A percentile compares a stretch with the other conserved stretches of the same genome.
Evolutionary conservation across 306 rosid species (phyloP).

Genomic region (Cucumis melo): DNA sequence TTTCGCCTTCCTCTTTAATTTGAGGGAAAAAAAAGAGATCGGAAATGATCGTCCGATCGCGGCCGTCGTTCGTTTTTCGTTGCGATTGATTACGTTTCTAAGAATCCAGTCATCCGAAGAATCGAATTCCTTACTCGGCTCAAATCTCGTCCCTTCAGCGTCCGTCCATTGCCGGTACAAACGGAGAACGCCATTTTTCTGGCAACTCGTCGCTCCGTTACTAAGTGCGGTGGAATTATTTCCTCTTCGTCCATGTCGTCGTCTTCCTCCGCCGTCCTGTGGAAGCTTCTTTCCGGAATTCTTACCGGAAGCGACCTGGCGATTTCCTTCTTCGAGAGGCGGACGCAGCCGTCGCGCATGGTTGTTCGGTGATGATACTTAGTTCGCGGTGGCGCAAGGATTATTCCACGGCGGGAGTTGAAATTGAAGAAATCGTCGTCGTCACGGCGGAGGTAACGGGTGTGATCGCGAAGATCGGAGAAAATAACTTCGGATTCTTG

Average conservation of each 20-base stretch:
- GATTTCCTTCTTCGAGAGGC: background rate
- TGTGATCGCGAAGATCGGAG: slow-evolving; percentile 17
- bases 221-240: slow-evolving; percentile 69
- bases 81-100: slow-evolving; percentile 29
- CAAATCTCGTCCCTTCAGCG: slow-evolving; percentile 81
- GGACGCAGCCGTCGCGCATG: background rate
- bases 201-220: slow-evolving; percentile 37
- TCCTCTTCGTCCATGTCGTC: slow-evolving; percentile 23
- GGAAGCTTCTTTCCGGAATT: slow-evolving; percentile 25
- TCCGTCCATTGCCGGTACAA: slow-evolving; percentile 69
- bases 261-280: slow-evolving; percentile 4
- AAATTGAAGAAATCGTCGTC: background rate
- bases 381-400: background rate
- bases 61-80: background rate
- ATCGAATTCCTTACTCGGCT: slow-evolving; percentile 69
- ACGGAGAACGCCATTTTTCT: slow-evolving; percentile 66
- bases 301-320: slow-evolving; percentile 39
- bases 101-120: slow-evolving; percentile 85
- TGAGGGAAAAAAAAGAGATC: too few relatives aligned
- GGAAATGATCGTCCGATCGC: background rate
- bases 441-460: background rate
- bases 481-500: slow-evolving; percentile 67
- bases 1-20: background rate
- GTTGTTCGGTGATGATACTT: background rate
- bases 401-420: slow-evolving; percentile 2